These are phyloP conservation scores for Teunomyces panamensis DNA, from an alignment of 805 yeast species.

Conservation along the genomic window DNA sequence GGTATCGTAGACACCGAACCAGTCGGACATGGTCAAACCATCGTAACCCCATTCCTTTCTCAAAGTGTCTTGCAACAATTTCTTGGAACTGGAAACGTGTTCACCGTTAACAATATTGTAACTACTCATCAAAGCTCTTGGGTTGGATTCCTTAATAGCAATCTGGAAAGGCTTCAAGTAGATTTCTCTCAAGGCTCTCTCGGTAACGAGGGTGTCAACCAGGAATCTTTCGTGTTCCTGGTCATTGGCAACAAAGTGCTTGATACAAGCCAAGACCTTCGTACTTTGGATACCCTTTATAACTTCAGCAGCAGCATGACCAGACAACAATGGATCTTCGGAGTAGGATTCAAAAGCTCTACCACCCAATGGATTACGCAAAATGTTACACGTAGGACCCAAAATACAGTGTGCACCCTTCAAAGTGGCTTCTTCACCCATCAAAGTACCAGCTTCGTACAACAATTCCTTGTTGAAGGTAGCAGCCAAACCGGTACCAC, in stretches of 20 bases:
- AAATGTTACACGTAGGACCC: conserved; percentile 51
- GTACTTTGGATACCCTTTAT: conserved; percentile 54
- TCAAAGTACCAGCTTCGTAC: conserved; percentile 46
- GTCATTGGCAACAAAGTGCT: conserved; percentile 64
- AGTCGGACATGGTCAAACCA: conserved; percentile 60
- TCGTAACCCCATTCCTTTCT: conserved; percentile 56
- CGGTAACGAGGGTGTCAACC: conserved; percentile 49
- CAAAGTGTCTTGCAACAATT: conserved; percentile 44
- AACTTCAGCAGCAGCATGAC: conserved; percentile 47
- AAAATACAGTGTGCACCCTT: conserved; percentile 51
- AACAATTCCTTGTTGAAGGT: conserved; percentile 53
- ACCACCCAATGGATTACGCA: conserved; percentile 58
- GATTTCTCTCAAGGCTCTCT: conserved; percentile 63
- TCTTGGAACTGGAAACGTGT: conserved; percentile 49
- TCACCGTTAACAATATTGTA: conserved; percentile 63
- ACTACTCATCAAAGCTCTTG: conserved; percentile 58
- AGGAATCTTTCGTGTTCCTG: conserved; percentile 53
- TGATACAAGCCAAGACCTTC: conserved; percentile 53
- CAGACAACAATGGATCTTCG: conserved; percentile 55
- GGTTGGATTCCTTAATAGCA: conserved; percentile 51
- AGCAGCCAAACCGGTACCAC: conserved; percentile 59
- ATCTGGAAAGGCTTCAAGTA: conserved; percentile 63
- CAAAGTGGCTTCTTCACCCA: conserved; percentile 53
- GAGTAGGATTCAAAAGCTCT: conserved; percentile 61
- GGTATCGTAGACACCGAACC: conserved; percentile 57